Percentiles rank a stretch among this genome's conserved stretches.
phyloP scores from a whole-genome alignment of 441 rosid genomes.

The Populus trichocarpa region DNA sequence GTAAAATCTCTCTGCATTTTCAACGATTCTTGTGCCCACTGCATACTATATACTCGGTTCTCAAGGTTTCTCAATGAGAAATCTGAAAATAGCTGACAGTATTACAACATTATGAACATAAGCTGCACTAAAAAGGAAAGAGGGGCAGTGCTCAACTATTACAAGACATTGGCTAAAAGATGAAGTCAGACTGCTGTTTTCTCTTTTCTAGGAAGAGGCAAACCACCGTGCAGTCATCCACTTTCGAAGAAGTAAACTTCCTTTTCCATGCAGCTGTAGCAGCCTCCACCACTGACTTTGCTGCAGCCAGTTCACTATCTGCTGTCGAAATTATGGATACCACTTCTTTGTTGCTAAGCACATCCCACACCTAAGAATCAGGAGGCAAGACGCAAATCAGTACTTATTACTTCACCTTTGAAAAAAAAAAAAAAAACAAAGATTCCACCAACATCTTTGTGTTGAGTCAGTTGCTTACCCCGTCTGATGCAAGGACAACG shows the following conservation, averaged over 20 bases:
- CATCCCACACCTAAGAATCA: background rate
- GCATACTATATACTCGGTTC: background rate
- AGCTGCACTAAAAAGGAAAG: background rate
- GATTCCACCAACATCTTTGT: too few relatives aligned
- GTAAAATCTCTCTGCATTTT: background rate
- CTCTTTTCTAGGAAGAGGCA: too few relatives aligned
- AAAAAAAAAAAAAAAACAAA: too few relatives aligned
- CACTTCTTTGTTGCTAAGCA: too few relatives aligned
- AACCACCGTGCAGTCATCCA: too few relatives aligned
- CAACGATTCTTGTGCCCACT: background rate
- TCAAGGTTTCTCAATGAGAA: background rate
- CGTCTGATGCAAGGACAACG: slow-evolving; percentile 10
- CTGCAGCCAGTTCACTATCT: slow-evolving; percentile 39
- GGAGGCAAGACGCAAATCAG: too few relatives aligned
- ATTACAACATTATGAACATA: background rate
- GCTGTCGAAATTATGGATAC: slow-evolving; percentile 16
- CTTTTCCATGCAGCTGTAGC: slow-evolving; percentile 53
- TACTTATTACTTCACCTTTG: too few relatives aligned
- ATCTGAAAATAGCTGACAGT: background rate
- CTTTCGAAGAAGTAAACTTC: too few relatives aligned
- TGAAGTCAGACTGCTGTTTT: too few relatives aligned
- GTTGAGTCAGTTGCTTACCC: too few relatives aligned
- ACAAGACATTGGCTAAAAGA: too few relatives aligned
- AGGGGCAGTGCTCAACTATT: background rate
- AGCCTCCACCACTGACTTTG: slow-evolving; percentile 59